Percentiles rank a stretch among this genome's conserved stretches.
Conservation (phyloP, 441 rosid species). For the Mallotus repandus region DNA sequence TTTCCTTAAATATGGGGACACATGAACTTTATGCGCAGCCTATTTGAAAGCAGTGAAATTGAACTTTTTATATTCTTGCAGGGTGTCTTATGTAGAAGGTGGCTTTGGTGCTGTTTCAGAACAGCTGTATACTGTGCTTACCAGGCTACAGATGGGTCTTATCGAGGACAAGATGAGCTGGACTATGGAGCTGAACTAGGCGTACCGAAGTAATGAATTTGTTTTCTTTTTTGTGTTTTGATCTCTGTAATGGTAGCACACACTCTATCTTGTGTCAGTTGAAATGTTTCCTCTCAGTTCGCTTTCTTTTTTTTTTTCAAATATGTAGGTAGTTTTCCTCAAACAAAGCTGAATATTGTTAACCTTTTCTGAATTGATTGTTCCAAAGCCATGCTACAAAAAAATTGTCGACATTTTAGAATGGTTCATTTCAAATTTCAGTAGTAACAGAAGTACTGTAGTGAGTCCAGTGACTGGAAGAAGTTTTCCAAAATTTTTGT, state of each 20-base stretch:
- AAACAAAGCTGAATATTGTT: neutral
- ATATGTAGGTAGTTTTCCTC: conserved; percentile 12
- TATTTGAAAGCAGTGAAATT: neutral
- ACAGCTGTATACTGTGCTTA: conserved; percentile 63
- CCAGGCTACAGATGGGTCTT: conserved; percentile 92
- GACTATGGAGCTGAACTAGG: conserved; percentile 66
- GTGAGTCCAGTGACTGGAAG: no score
- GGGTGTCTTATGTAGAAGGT: conserved; percentile 63
- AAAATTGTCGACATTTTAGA: neutral
- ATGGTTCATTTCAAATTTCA: no score
- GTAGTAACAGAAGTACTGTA: no score
- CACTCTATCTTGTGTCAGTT: neutral
- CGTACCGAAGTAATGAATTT: neutral
- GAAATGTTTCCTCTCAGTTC: conserved; percentile 1
- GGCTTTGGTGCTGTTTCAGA: conserved; percentile 69
- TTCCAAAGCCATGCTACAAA: neutral
- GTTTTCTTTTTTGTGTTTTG: neutral
- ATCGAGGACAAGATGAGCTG: conserved; percentile 82
- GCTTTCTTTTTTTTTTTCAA: conserved; percentile 8
- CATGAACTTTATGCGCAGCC: neutral
- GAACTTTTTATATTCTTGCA: conserved; percentile 20
- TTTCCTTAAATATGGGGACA: neutral
- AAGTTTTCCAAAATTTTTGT: no score
- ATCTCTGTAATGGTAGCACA: neutral
- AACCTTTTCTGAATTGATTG: neutral